A percentile compares a stretch with the other conserved stretches of the same genome.
Conservation (phyloP, 257 asterid genomes). For the Rubia yunnanensis region DNA sequence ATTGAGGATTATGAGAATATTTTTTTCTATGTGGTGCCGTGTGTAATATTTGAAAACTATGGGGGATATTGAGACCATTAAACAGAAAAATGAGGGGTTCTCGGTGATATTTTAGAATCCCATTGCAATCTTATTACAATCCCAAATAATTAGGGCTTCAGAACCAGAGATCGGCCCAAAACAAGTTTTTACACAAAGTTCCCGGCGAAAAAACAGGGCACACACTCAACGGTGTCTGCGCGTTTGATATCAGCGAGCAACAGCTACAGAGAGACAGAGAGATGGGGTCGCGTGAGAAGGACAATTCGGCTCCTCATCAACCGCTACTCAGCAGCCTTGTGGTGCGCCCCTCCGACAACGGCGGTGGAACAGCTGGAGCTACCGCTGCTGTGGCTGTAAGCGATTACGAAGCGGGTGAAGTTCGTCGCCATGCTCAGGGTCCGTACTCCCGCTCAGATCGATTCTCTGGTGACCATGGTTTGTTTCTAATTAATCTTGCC, state of each 20-base stretch:
- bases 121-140: too few species aligned
- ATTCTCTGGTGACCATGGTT: constrained; percentile 47
- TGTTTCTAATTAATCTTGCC: constrained; percentile 11
- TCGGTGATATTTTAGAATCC: background rate
- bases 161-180: background rate
- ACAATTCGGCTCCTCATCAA: constrained; percentile 52
- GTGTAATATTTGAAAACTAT: background rate
- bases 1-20: too few species aligned
- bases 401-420: constrained; percentile 96
- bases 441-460: constrained; percentile 63
- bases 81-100: background rate
- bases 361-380: constrained; percentile 32
- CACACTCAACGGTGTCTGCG: background rate
- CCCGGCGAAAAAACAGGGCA: background rate
- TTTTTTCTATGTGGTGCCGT: background rate
- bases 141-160: constrained; percentile 2
- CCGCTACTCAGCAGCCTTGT: constrained; percentile 73
- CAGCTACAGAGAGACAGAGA: constrained; percentile 9
- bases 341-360: constrained; percentile 52
- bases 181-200: constrained; percentile 5
- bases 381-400: constrained; percentile 34
- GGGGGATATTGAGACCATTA: background rate
- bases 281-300: constrained; percentile 75
- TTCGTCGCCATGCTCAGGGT: constrained; percentile 68
- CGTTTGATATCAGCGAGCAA: background rate